phyloP scores from a whole-genome alignment of 2,329 filamentous ascomycete genomes.

The Aspergillus sp. region DNA sequence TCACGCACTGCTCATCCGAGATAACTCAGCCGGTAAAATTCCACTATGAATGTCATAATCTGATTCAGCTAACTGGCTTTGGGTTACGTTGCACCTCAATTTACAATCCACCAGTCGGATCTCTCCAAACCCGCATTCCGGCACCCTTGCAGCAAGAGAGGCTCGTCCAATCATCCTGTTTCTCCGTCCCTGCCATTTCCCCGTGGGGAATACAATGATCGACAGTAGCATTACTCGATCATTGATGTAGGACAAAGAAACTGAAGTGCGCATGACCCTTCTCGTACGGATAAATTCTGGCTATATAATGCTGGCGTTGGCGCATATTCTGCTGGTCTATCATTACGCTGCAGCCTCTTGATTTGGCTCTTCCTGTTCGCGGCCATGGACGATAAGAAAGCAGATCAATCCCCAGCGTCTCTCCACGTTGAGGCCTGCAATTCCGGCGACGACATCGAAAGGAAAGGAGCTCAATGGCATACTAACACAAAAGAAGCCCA shows the following conservation, averaged over 20 bases:
- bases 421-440: neutral
- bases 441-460: neutral
- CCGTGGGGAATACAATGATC: neutral
- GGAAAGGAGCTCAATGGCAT: neutral
- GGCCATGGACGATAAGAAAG: neutral
- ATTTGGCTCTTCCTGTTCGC: too few relatives aligned
- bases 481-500: slow-evolving; percentile 5
- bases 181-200: neutral
- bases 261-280: neutral
- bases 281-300: neutral
- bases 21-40: too few relatives aligned
- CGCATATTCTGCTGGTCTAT: neutral
- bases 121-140: too few relatives aligned
- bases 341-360: too few relatives aligned
- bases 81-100: too few relatives aligned
- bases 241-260: neutral
- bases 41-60: too few relatives aligned
- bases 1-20: too few relatives aligned
- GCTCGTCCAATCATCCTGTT: too few relatives aligned
- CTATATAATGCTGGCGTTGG: neutral
- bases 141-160: too few relatives aligned
- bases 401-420: neutral
- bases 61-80: too few relatives aligned
- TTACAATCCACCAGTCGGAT: too few relatives aligned
- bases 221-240: neutral